These are phyloP conservation scores for Colletotrichum graminicola DNA, from an alignment of 2,329 filamentous ascomycete genomes.

Conservation along the genomic window DNA sequence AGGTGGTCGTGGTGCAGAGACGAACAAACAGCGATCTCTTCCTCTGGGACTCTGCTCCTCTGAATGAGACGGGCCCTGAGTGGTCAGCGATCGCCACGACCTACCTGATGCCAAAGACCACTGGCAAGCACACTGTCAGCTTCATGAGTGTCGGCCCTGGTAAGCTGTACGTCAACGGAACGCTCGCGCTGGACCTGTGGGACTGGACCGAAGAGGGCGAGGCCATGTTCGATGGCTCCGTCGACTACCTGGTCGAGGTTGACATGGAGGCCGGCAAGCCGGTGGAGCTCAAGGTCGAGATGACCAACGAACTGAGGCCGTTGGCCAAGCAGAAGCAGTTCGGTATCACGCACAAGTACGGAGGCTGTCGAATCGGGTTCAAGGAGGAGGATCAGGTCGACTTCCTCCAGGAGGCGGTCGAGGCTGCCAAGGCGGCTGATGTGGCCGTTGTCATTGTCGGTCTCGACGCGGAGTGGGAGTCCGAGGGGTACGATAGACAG, in stretches of 20 bases:
- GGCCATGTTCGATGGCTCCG: conserved; percentile 77
- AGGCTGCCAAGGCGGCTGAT: conserved; percentile 71
- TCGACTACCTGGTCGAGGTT: conserved; percentile 72
- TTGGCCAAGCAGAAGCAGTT: conserved; percentile 68
- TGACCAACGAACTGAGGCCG: conserved; percentile 75
- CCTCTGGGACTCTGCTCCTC: conserved; percentile 77
- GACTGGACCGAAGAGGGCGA: conserved; percentile 77
- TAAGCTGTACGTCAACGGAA: conserved; percentile 69
- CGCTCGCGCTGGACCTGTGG: conserved; percentile 74
- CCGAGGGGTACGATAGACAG: conserved; percentile 79
- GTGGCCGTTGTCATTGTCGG: conserved; percentile 77
- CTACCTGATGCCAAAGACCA: conserved; percentile 67
- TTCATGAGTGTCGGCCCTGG: conserved; percentile 77
- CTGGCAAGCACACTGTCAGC: conserved; percentile 74
- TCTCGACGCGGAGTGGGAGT: conserved; percentile 81
- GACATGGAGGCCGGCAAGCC: conserved; percentile 70
- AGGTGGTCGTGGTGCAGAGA: conserved; percentile 67
- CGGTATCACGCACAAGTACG: conserved; percentile 73
- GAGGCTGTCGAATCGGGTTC: conserved; percentile 79
- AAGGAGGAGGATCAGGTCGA: conserved; percentile 73
- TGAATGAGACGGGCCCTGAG: conserved; percentile 69
- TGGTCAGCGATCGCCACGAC: conserved; percentile 75
- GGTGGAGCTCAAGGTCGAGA: conserved; percentile 72
- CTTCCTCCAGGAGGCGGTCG: conserved; percentile 74
- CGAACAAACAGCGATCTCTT: conserved; percentile 76